Conservation (phyloP, 2,329 filamentous ascomycete species). For the Trichophyton benhamiae region DNA sequence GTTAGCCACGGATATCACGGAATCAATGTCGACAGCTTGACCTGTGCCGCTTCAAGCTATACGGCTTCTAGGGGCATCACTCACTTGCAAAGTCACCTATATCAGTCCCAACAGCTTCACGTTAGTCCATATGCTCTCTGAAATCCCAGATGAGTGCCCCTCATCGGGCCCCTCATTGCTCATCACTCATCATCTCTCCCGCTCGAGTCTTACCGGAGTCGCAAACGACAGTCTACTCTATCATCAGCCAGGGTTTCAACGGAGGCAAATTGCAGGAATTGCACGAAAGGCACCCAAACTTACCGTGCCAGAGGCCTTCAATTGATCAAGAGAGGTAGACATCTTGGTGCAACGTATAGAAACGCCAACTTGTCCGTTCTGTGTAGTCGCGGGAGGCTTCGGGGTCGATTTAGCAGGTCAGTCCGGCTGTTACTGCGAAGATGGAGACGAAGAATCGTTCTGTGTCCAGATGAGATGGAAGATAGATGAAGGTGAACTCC, state of each 20-base stretch:
- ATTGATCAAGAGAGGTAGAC: slow-evolving; percentile 85
- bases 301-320: slow-evolving; percentile 95
- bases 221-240: slow-evolving; percentile 77
- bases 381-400: neutral
- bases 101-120: slow-evolving; percentile 12
- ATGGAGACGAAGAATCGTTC: neutral
- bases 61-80: slow-evolving; percentile 25
- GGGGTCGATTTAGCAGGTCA: neutral
- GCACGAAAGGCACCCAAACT: slow-evolving; percentile 34
- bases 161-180: slow-evolving; percentile 12
- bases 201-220: slow-evolving; percentile 64
- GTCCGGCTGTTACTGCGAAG: neutral
- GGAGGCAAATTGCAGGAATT: slow-evolving; percentile 6
- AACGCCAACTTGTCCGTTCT: neutral
- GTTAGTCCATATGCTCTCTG: neutral
- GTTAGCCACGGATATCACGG: slow-evolving; percentile 7
- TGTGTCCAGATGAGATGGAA: neutral
- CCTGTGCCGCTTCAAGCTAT: no score
- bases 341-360: slow-evolving; percentile 39
- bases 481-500: neutral
- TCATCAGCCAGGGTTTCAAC: neutral
- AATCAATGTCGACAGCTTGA: slow-evolving; percentile 17
- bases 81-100: slow-evolving; percentile 65
- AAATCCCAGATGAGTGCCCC: neutral
- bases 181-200: slow-evolving; percentile 9